Evolutionary conservation across 306 rosid genomes (phyloP), one percentile per base, ranked within the genome.

Genomic region (Biancaea sappan): DNA sequence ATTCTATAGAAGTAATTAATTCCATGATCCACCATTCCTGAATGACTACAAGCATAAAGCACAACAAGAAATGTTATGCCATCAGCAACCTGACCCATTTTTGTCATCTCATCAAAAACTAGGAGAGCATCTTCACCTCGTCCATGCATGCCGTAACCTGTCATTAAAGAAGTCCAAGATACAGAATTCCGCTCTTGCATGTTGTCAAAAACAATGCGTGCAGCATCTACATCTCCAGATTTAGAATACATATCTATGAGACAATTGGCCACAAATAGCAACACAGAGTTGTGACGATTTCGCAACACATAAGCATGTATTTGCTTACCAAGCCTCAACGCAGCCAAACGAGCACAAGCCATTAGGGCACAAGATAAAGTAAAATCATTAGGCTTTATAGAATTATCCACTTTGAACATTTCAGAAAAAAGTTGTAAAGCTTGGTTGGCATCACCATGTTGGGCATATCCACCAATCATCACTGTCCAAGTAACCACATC

Each of bases 391-490:
- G 96, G 98, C 81, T 78, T 88, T 79, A 78, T 53, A 60, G 77
- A 72, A 22, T 60, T 58, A 43, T 74, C 79, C 9, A 52, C 77
- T 74, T 73, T 71, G 50, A 93, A 86, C 91, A 93, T 93, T 35
- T 84, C 80, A 7, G 88, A 82, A 83, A 93, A 87, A 69, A 91
- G 92, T 65, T 82, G 83, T 8, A 93, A 72, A 0, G 98, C 92
- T 71, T 82, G 76, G 47, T 91, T 93, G 50, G 97, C 96, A 86
- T 93, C 97, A 9, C 92, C 92, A 73, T 87, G 90, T 62, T 93
- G 97, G 9, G 97, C 96, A 85, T 89, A 93, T 37, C 98, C 98
- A 35, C 97, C 98, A 68, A 90, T 93, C 90, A 90, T 86, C 80
- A 85, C 88, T 21, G 96, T 89, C 98, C 98, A 90, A 40, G 92